phyloP scores from a whole-genome alignment of 768 basidiomycete species.

The Pisolithus marmoratus region DNA sequence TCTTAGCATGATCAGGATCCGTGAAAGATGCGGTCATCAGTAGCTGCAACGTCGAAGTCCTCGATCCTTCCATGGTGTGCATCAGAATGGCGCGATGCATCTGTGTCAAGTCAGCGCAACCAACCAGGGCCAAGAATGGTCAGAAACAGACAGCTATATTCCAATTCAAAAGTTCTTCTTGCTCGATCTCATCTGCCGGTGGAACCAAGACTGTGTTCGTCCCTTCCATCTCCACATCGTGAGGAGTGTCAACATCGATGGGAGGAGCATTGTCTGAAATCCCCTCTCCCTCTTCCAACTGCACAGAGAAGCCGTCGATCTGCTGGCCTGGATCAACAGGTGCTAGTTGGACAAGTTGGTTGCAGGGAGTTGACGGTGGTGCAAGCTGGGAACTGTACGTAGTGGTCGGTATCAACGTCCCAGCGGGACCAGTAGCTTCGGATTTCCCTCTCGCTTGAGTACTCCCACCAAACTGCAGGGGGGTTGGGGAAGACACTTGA shows the following conservation, averaged over 20 bases:
- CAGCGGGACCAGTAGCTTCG: slow-evolving; percentile 5
- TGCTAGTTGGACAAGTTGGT: slow-evolving; percentile 16
- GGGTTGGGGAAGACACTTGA: slow-evolving; percentile 10
- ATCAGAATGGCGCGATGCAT: slow-evolving; percentile 56
- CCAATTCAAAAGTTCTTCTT: slow-evolving; percentile 44
- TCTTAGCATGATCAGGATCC: slow-evolving; percentile 17
- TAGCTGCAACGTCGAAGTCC: slow-evolving; percentile 45
- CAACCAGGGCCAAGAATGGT: not conserved
- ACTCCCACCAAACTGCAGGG: slow-evolving; percentile 11
- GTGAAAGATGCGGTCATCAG: slow-evolving; percentile 38
- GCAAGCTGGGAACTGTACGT: slow-evolving; percentile 1
- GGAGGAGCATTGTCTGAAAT: slow-evolving; percentile 8
- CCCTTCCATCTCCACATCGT: slow-evolving; percentile 32
- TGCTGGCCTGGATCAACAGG: slow-evolving; percentile 5
- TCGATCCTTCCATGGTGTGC: slow-evolving; percentile 38
- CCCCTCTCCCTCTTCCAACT: slow-evolving; percentile 7
- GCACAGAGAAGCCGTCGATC: slow-evolving; percentile 18
- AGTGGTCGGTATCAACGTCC: not conserved
- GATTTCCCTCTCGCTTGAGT: slow-evolving; percentile 16
- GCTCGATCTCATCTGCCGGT: slow-evolving; percentile 27
- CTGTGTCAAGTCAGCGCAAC: slow-evolving; percentile 28
- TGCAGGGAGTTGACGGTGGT: slow-evolving; percentile 16
- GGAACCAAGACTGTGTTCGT: slow-evolving; percentile 4
- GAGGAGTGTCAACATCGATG: slow-evolving; percentile 19
- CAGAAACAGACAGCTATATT: slow-evolving; percentile 44